Evolutionary conservation across 164 flowering plant genomes (phyloP).

Genomic region (Piper longum): DNA sequence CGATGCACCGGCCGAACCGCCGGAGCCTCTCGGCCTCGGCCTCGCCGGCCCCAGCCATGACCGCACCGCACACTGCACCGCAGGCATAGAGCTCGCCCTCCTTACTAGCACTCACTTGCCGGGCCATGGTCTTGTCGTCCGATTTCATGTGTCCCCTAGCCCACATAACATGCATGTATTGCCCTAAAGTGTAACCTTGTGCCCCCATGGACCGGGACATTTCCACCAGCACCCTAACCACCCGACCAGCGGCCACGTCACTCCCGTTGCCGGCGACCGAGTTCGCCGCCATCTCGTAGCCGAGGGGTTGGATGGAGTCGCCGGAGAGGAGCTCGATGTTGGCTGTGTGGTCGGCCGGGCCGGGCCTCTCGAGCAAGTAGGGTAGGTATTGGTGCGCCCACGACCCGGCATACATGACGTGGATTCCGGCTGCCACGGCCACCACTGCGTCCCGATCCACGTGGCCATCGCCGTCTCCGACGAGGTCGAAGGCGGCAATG

Average conservation of each 20-base stretch:
- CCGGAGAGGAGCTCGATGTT: conserved; percentile 43
- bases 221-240: conserved; percentile 41
- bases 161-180: conserved; percentile 11
- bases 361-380: conserved; percentile 11
- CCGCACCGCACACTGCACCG: conserved; percentile 60
- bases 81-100: conserved; percentile 42
- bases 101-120: conserved; percentile 21
- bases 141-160: not conserved
- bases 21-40: conserved; percentile 44
- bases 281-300: conserved; percentile 29
- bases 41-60: conserved; percentile 52
- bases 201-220: conserved; percentile 39
- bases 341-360: conserved; percentile 13
- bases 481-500: conserved; percentile 50
- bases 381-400: conserved; percentile 33
- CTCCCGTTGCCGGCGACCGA: conserved; percentile 12
- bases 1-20: conserved; percentile 35
- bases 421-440: conserved; percentile 49
- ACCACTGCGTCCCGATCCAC: conserved; percentile 37
- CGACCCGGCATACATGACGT: conserved; percentile 35
- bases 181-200: conserved; percentile 33
- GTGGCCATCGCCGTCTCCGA: conserved; percentile 13
- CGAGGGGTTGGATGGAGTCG: conserved; percentile 20
- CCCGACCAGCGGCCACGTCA: conserved; percentile 19
- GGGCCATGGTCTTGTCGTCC: not conserved